A percentile compares a stretch with the other conserved stretches of the same genome.
Evolutionary conservation across 1,284 basidiomycete genomes (phyloP).

Genomic region (Erythrobasidium hasegawianum): DNA sequence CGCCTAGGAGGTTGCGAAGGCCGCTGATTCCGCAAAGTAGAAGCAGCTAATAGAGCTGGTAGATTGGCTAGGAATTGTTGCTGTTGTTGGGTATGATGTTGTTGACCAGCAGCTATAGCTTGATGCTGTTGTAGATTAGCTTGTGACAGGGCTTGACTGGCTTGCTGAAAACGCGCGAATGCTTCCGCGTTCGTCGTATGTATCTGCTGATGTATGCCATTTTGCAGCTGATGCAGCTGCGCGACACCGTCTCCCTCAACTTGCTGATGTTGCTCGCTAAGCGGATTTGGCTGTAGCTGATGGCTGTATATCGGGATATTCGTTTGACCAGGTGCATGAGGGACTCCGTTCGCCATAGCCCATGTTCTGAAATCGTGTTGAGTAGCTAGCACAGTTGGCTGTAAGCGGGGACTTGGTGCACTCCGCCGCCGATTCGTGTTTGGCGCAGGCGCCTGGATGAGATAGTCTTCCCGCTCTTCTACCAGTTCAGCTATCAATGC

Average conservation of each 20-base stretch:
- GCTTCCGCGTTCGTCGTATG: conserved; percentile 21
- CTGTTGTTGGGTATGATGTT: conserved; percentile 21
- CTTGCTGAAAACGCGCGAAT: conserved; percentile 20
- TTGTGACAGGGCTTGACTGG: conserved; percentile 26
- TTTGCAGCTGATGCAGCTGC: background rate
- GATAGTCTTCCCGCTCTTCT: conserved; percentile 47
- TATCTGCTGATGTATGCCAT: background rate
- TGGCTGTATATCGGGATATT: conserved; percentile 18
- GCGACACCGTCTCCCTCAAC: background rate
- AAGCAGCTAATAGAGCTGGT: conserved; percentile 20
- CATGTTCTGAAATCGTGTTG: conserved; percentile 26
- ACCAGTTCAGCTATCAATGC: conserved; percentile 45
- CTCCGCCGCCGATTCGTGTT: conserved; percentile 36
- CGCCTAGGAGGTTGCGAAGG: background rate
- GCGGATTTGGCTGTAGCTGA: conserved; percentile 12
- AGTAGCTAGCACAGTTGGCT: conserved; percentile 17
- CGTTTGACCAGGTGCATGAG: conserved; percentile 20
- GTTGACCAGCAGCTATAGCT: conserved; percentile 1
- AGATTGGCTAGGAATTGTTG: conserved; percentile 14
- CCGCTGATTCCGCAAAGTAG: background rate
- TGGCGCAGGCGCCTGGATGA: conserved; percentile 43
- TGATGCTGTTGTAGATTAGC: conserved; percentile 31
- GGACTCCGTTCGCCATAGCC: conserved; percentile 32
- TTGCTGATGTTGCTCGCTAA: background rate
- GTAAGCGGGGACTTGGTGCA: conserved; percentile 39